These are phyloP conservation scores for Plasmodium ovale DNA, from an alignment of 169 alveolate genomes.

Conservation along the genomic window DNA sequence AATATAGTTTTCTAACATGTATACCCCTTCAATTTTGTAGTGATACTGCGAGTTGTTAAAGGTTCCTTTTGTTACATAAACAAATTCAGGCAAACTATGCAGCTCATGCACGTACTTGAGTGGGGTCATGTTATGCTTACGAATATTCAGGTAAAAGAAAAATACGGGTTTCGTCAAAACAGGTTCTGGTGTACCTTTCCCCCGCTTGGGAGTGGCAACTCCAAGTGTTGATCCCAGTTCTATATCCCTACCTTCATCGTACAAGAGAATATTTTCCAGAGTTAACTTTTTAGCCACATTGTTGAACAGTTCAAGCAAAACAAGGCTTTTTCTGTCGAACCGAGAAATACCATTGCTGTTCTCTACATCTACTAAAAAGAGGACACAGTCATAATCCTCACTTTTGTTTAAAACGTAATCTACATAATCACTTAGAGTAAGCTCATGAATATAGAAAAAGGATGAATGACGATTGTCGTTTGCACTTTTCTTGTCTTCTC, in stretches of 20 bases:
- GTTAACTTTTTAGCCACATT: conserved; percentile 15
- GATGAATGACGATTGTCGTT: background rate
- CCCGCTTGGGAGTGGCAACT: background rate
- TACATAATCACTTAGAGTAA: conserved; percentile 32
- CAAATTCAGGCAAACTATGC: conserved; percentile 35
- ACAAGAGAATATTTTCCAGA: conserved; percentile 15
- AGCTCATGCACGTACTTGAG: conserved; percentile 32
- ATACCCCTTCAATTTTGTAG: background rate
- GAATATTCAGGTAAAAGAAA: conserved; percentile 46
- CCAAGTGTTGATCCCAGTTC: background rate
- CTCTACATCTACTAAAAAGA: conserved; percentile 55
- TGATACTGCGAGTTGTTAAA: background rate
- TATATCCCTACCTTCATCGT: conserved; percentile 15
- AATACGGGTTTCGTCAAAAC: conserved; percentile 23
- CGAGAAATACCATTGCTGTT: conserved; percentile 10
- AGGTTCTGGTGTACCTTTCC: background rate
- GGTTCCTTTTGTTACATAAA: conserved; percentile 11
- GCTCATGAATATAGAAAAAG: conserved; percentile 48
- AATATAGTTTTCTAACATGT: conserved; percentile 23
- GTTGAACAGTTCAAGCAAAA: conserved; percentile 36
- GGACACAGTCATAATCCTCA: conserved; percentile 35
- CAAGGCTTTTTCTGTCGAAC: conserved; percentile 36
- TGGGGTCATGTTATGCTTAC: conserved; percentile 17
- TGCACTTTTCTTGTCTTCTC: background rate
- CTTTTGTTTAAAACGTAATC: conserved; percentile 60